Percentiles rank a stretch among this genome's conserved stretches.
phyloP scores from a whole-genome alignment of 306 rosid species.

The Dalbergia cultrata region DNA sequence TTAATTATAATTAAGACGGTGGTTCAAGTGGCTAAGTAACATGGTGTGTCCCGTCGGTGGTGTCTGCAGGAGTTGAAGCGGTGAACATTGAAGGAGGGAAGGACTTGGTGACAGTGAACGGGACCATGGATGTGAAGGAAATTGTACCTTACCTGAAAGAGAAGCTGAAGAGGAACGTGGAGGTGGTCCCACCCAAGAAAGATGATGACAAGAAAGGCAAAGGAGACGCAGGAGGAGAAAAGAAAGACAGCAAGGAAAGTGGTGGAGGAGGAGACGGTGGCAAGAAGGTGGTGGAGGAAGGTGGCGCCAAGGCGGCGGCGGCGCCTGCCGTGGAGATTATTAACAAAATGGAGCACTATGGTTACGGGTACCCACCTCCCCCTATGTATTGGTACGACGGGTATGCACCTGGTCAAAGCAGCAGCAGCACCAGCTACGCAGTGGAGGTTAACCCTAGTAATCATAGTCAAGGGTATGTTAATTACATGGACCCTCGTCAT shows the following conservation, averaged over 20 bases:
- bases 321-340: slow-evolving; percentile 58
- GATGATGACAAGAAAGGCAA: slow-evolving; percentile 53
- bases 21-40: slow-evolving; percentile 22
- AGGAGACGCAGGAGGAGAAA: slow-evolving; percentile 35
- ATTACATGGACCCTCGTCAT: not conserved
- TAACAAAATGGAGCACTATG: slow-evolving; percentile 73
- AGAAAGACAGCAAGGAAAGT: slow-evolving; percentile 53
- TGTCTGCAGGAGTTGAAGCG: slow-evolving; percentile 70
- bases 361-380: slow-evolving; percentile 52
- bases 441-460: slow-evolving; percentile 32
- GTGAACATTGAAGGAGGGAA: slow-evolving; percentile 64
- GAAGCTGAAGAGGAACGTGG: slow-evolving; percentile 71
- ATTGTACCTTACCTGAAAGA: slow-evolving; percentile 57
- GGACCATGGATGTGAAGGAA: slow-evolving; percentile 66
- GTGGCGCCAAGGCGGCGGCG: slow-evolving; percentile 44
- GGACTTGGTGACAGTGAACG: slow-evolving; percentile 75
- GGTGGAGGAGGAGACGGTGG: slow-evolving; percentile 48
- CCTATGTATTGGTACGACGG: slow-evolving; percentile 59
- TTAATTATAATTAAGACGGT: not conserved
- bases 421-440: slow-evolving; percentile 35
- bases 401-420: slow-evolving; percentile 62
- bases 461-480: slow-evolving; percentile 33
- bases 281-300: slow-evolving; percentile 39
- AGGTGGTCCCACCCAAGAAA: slow-evolving; percentile 69
- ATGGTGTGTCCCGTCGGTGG: not conserved